phyloP scores from a whole-genome alignment of 345 rosid species.

The Trapa incisa region DNA sequence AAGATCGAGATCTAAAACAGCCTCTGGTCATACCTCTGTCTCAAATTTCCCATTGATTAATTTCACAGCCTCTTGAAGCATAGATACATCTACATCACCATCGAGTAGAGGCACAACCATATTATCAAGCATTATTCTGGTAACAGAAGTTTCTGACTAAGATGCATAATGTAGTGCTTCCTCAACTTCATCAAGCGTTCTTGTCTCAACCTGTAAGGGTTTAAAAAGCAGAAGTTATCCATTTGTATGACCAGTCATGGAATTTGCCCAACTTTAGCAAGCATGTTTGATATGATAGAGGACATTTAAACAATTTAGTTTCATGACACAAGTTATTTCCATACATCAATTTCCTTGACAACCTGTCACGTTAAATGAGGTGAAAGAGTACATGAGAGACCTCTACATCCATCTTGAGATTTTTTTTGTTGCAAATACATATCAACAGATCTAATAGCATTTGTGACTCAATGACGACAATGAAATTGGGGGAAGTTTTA shows the following conservation, averaged over 20 bases:
- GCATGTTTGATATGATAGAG: background rate
- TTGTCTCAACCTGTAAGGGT: too few relatives aligned
- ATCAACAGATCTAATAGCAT: slow-evolving; percentile 69
- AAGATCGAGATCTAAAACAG: slow-evolving; percentile 1
- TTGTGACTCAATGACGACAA: slow-evolving; percentile 38
- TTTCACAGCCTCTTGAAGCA: slow-evolving; percentile 70
- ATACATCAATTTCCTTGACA: background rate
- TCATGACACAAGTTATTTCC: background rate
- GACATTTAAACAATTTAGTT: background rate
- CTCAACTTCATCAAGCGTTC: slow-evolving; percentile 5
- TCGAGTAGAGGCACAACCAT: slow-evolving; percentile 74
- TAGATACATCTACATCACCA: slow-evolving; percentile 70
- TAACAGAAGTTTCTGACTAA: slow-evolving; percentile 29
- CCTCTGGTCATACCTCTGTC: slow-evolving; percentile 45
- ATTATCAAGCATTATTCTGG: slow-evolving; percentile 85
- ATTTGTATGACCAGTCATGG: background rate
- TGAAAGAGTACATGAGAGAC: slow-evolving; percentile 9
- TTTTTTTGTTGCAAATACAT: slow-evolving; percentile 45
- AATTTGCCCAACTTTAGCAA: background rate
- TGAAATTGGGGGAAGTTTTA: slow-evolving; percentile 19
- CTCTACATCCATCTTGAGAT: slow-evolving; percentile 88
- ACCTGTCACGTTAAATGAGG: background rate
- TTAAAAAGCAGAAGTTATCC: background rate
- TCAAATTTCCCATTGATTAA: slow-evolving; percentile 59
- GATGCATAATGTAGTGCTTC: too few relatives aligned